Conservation (phyloP, 23 red algal species). For the Gracilaria domingensis region DNA sequence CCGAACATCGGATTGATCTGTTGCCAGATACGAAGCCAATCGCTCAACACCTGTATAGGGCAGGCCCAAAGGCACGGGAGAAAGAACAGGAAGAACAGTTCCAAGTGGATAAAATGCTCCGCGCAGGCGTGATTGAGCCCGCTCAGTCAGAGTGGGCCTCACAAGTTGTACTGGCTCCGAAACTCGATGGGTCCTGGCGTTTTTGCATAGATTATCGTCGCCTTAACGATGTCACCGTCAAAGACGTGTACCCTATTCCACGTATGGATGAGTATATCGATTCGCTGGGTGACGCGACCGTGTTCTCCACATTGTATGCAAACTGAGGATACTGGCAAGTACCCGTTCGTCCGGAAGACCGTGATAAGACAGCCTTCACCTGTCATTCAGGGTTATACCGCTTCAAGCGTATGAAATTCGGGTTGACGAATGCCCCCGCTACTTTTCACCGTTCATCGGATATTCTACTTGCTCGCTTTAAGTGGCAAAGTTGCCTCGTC, state of each 20-base stretch:
- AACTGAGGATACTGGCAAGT: conserved; percentile 39
- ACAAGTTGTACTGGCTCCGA: not conserved
- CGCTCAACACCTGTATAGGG: no score
- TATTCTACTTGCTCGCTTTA: not conserved
- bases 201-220: not conserved
- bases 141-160: no score
- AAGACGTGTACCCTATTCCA: not conserved
- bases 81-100: no score
- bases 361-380: conserved; percentile 36
- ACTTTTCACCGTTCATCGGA: conserved; percentile 32
- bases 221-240: not conserved
- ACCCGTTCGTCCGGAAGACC: not conserved
- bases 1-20: no score
- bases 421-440: conserved; percentile 30
- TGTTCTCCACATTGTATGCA: conserved; percentile 5
- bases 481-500: conserved; percentile 3
- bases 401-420: conserved; percentile 9
- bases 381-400: conserved; percentile 15
- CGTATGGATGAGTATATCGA: conserved; percentile 33
- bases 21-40: no score
- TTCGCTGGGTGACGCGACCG: conserved; percentile 15
- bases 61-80: no score
- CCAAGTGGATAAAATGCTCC: no score
- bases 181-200: not conserved
- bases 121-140: no score